Percentiles rank a stretch among this genome's conserved stretches.
phyloP scores from a whole-genome alignment of 2,329 filamentous ascomycete species.

The Trichoderma gracile region DNA sequence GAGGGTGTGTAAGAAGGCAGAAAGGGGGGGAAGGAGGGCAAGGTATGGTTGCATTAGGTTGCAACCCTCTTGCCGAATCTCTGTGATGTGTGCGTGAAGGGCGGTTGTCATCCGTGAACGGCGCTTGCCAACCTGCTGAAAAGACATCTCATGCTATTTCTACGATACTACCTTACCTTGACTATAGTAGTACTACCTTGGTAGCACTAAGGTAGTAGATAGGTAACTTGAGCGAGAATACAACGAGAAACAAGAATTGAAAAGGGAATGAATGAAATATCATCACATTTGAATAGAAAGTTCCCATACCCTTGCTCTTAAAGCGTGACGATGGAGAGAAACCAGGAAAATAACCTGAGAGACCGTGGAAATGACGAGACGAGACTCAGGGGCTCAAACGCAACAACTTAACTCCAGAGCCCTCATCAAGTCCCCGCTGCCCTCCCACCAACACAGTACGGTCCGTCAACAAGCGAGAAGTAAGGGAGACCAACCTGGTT shows the following conservation, averaged over 20 bases:
- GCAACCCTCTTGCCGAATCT: neutral
- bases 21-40: neutral
- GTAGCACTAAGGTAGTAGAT: too few species aligned
- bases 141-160: too few species aligned
- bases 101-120: neutral
- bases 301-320: too few species aligned
- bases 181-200: too few species aligned
- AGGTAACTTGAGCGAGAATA: too few species aligned
- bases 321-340: too few species aligned
- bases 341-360: too few species aligned
- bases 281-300: too few species aligned
- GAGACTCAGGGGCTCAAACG: neutral
- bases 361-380: neutral
- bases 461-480: neutral
- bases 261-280: too few species aligned
- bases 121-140: neutral
- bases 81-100: neutral
- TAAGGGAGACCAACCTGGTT: neutral
- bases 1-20: neutral
- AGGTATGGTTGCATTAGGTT: slow-evolving; percentile 16
- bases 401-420: neutral
- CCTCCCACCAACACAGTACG: neutral
- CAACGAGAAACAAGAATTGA: too few species aligned
- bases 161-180: too few species aligned
- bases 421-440: neutral